Evolutionary conservation across 108 stramenopile genomes (phyloP).

Genomic region (Nannochloropsis gaditana): DNA sequence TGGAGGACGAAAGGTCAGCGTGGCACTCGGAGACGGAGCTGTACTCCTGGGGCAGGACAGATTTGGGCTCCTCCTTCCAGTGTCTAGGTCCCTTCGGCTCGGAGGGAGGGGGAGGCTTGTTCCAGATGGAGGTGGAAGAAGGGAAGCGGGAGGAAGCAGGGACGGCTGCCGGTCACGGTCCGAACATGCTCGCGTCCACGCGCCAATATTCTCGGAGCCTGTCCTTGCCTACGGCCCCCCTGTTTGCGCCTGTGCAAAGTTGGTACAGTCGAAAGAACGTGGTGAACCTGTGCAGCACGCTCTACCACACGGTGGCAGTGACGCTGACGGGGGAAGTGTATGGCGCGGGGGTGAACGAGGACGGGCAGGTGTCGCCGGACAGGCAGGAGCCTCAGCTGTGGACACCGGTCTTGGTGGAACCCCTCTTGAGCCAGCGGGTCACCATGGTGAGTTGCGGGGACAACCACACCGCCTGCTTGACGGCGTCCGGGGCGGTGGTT

Average conservation of each 20-base stretch:
- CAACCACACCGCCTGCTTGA: constrained; percentile 52
- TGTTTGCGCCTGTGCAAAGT: background rate
- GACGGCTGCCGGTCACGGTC: background rate
- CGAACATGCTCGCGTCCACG: no score
- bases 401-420: constrained; percentile 28
- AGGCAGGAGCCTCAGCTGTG: background rate
- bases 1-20: background rate
- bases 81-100: background rate
- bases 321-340: constrained; percentile 44
- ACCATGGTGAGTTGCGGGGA: constrained; percentile 46
- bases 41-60: background rate
- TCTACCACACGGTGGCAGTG: constrained; percentile 51
- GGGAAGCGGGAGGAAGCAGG: background rate
- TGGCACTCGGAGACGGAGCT: background rate
- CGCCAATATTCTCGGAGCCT: no score
- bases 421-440: constrained; percentile 37
- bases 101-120: no score
- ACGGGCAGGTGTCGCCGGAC: constrained; percentile 44
- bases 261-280: background rate
- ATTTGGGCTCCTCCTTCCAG: background rate
- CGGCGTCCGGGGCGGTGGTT: constrained; percentile 36
- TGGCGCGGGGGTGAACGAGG: constrained; percentile 52
- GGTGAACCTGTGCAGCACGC: constrained; percentile 29
- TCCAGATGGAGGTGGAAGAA: background rate
- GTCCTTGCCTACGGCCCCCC: background rate